These are phyloP conservation scores for Saitoella complicata DNA, from an alignment of 805 yeast genomes.

Conservation along the genomic window DNA sequence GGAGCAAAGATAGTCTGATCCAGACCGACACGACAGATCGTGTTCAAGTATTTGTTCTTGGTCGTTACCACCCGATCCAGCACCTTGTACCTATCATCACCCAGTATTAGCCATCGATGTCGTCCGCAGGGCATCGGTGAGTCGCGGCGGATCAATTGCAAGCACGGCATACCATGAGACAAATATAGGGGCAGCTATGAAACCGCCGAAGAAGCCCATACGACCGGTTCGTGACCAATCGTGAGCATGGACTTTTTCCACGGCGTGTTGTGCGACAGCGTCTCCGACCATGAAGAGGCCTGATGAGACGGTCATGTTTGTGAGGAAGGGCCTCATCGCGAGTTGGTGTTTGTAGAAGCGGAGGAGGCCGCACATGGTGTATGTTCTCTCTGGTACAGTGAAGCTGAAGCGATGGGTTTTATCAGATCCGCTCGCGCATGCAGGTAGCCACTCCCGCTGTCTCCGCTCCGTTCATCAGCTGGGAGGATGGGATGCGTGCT, in stretches of 20 bases:
- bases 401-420: too few relatives aligned
- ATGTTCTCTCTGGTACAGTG: too few relatives aligned
- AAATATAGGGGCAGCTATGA: conserved; percentile 62
- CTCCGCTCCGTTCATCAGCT: too few relatives aligned
- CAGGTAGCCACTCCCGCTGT: too few relatives aligned
- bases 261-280: neutral
- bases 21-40: conserved; percentile 36
- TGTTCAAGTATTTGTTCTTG: conserved; percentile 17
- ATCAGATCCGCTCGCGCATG: too few relatives aligned
- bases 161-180: conserved; percentile 51
- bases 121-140: too few relatives aligned
- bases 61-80: conserved; percentile 25
- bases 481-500: too few relatives aligned
- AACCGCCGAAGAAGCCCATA: conserved; percentile 53
- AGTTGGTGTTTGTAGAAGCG: too few relatives aligned
- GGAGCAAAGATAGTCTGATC: conserved; percentile 77
- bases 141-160: conserved; percentile 14
- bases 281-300: neutral
- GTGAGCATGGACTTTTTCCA: conserved; percentile 7
- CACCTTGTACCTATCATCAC: too few relatives aligned
- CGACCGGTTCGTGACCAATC: conserved; percentile 44
- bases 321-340: too few relatives aligned
- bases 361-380: too few relatives aligned
- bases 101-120: too few relatives aligned
- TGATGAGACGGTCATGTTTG: neutral